Conservation (phyloP, 192 early-diverging fungal species). For the Linnemannia elongata region DNA sequence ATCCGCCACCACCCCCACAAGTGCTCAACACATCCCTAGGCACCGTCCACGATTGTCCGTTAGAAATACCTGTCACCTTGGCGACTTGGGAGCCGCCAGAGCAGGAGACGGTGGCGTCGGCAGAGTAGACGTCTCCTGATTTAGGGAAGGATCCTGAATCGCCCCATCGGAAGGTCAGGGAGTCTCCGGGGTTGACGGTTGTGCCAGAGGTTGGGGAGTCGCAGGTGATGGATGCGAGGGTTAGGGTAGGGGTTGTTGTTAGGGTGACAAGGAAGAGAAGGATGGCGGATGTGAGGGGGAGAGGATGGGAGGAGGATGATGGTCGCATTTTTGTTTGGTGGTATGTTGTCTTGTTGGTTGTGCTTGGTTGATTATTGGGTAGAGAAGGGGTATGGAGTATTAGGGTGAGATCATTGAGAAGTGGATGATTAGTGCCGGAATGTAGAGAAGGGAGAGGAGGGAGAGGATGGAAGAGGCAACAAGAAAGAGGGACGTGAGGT, state of each 20-base stretch:
- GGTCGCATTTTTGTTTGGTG: not conserved
- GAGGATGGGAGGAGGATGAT: not conserved
- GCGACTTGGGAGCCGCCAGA: not conserved
- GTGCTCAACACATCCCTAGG: not conserved
- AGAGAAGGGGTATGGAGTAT: not conserved
- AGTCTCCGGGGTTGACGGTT: not conserved
- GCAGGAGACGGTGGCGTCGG: slow-evolving; percentile 4
- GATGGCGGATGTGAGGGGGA: not conserved
- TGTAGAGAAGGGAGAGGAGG: not conserved
- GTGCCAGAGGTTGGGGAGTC: slow-evolving; percentile 7
- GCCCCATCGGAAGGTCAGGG: not conserved
- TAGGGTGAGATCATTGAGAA: not conserved
- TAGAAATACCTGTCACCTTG: not conserved
- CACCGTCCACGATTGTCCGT: slow-evolving; percentile 21
- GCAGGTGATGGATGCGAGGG: slow-evolving; percentile 18
- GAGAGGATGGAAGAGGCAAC: not conserved
- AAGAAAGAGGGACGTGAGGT: not conserved
- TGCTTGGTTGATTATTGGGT: not conserved
- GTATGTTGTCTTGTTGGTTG: not conserved
- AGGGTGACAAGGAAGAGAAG: not conserved
- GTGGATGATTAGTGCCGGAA: not conserved
- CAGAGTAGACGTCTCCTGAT: slow-evolving; percentile 20
- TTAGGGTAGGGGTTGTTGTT: not conserved
- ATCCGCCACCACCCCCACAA: slow-evolving; percentile 6
- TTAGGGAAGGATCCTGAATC: slow-evolving; percentile 20